A percentile compares a stretch with the other conserved stretches of the same genome.
phyloP scores from a whole-genome alignment of 139 green algal species.

The Picochlorum sp. region DNA sequence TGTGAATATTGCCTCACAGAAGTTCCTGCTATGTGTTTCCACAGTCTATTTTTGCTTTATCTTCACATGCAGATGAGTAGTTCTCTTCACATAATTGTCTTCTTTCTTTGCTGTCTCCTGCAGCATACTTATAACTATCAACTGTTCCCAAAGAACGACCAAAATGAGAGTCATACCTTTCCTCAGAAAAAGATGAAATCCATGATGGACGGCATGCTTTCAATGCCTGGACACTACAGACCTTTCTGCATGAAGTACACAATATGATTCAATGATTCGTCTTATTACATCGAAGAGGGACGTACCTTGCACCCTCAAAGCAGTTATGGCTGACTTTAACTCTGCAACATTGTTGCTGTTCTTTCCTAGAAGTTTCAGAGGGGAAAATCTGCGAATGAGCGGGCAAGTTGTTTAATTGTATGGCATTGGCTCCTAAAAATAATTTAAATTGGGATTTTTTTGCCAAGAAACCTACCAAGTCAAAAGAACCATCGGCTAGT shows the following conservation, averaged over 20 bases:
- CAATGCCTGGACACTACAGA: no score
- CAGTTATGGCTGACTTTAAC: slow-evolving; percentile 10
- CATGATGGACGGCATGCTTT: no score
- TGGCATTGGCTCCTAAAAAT: no score
- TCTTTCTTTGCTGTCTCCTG: no score
- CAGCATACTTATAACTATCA: no score
- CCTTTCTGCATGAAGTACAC: no score
- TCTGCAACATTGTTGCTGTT: slow-evolving; percentile 1
- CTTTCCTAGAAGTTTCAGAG: not conserved
- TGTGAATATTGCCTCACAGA: not conserved
- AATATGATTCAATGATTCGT: not conserved
- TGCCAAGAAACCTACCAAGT: no score
- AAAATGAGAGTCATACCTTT: not conserved
- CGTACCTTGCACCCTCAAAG: slow-evolving; percentile 8
- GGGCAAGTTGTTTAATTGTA: no score
- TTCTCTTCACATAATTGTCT: not conserved
- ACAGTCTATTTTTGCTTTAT: not conserved
- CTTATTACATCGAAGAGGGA: not conserved
- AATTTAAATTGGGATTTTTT: no score
- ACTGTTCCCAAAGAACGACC: not conserved
- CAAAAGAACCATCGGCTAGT: no score
- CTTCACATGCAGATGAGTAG: not conserved
- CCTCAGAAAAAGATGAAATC: not conserved
- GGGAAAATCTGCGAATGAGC: slow-evolving; percentile 3
- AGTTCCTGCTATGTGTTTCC: not conserved